Evolutionary conservation across 148 eudicot species (phyloP).

Genomic region (Agrostemma githago): DNA sequence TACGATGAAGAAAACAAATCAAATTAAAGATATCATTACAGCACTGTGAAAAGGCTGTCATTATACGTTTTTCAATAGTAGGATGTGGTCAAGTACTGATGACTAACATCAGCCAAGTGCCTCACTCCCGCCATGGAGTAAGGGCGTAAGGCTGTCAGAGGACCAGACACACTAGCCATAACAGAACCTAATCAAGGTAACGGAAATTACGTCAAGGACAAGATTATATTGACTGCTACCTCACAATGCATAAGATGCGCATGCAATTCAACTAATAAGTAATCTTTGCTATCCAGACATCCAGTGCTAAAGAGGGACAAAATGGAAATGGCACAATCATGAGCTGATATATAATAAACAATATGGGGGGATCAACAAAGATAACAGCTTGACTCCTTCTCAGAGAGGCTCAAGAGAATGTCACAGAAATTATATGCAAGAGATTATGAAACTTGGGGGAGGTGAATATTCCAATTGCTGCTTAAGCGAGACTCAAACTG

Average conservation of each 20-base stretch:
- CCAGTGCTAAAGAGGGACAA: neutral
- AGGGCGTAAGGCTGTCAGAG: neutral
- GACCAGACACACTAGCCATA: neutral
- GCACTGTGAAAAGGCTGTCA: neutral
- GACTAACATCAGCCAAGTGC: neutral
- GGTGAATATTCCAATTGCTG: neutral
- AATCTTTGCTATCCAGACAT: neutral
- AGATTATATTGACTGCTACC: neutral
- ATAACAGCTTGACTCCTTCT: neutral
- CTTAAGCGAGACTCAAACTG: neutral
- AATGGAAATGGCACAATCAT: neutral
- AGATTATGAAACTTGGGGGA: neutral
- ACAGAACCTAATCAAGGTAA: neutral
- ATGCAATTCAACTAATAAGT: neutral
- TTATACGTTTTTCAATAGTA: neutral
- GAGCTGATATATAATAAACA: neutral
- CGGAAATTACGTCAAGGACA: neutral
- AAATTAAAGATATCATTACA: neutral
- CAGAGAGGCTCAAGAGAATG: neutral
- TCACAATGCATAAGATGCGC: neutral
- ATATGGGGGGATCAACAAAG: neutral
- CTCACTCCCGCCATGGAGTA: neutral
- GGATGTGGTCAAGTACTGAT: neutral
- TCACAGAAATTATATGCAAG: neutral
- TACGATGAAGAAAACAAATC: neutral